These are phyloP conservation scores for Ceratobasidium sp. DNA, from an alignment of 1,284 basidiomycete species.

Conservation along the genomic window DNA sequence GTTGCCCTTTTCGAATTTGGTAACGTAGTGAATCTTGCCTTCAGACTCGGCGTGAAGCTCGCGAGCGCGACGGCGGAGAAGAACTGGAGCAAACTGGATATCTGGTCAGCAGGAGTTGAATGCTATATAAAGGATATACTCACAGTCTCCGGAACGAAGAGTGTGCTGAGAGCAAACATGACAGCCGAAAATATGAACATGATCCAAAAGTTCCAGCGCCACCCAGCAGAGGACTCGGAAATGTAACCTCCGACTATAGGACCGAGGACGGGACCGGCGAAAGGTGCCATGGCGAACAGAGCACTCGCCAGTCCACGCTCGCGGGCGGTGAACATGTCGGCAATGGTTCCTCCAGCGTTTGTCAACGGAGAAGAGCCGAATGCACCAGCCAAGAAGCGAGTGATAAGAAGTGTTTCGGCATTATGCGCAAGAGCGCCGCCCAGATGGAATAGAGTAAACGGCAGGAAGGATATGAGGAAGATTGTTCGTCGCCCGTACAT, in stretches of 20 bases:
- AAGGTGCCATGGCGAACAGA: conserved; percentile 76
- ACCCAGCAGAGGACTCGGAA: conserved; percentile 62
- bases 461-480: conserved; percentile 69
- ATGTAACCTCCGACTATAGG: conserved; percentile 61
- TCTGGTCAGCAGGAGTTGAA: neutral
- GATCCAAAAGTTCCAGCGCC: conserved; percentile 80
- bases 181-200: conserved; percentile 70
- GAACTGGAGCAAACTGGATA: conserved; percentile 73
- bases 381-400: conserved; percentile 70
- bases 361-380: conserved; percentile 70
- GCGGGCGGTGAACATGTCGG: conserved; percentile 70
- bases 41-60: conserved; percentile 64
- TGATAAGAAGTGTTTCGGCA: conserved; percentile 70
- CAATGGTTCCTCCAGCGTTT: conserved; percentile 71
- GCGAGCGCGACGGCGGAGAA: conserved; percentile 70
- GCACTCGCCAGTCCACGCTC: conserved; percentile 72
- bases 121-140: conserved; percentile 36
- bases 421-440: conserved; percentile 73
- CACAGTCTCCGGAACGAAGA: conserved; percentile 60
- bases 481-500: conserved; percentile 61
- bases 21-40: conserved; percentile 62
- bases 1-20: conserved; percentile 65
- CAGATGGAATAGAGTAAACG: conserved; percentile 74
- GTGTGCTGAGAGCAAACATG: conserved; percentile 60
- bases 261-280: conserved; percentile 77